Conservation (phyloP, 768 basidiomycete genomes). For the Suillus sp. region DNA sequence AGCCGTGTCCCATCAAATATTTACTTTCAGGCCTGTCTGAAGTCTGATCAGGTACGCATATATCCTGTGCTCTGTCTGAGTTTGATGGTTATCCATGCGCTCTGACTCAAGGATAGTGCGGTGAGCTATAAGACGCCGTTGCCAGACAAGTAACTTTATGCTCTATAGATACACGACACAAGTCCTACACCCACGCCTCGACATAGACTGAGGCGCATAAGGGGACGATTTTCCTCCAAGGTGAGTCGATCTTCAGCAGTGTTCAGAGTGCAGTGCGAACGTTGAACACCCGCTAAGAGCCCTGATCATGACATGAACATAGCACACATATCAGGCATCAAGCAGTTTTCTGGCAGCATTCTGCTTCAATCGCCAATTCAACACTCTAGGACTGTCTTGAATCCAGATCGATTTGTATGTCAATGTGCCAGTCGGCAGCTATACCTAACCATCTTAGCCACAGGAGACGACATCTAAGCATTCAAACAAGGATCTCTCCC, state of each 20-base stretch:
- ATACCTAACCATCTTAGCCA: background rate
- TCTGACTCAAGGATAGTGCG: background rate
- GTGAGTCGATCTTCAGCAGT: background rate
- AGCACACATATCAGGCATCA: constrained; percentile 8
- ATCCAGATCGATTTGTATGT: constrained; percentile 8
- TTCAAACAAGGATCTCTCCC: constrained; percentile 8
- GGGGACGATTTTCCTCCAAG: background rate
- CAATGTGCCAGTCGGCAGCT: constrained; percentile 11
- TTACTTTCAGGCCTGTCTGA: background rate
- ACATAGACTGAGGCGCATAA: background rate
- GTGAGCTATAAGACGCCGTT: background rate
- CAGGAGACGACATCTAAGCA: constrained; percentile 8
- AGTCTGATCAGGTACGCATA: background rate
- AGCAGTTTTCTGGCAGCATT: background rate
- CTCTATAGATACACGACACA: background rate
- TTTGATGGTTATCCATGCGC: background rate
- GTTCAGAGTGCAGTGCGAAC: background rate
- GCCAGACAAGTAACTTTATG: background rate
- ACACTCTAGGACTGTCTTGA: background rate
- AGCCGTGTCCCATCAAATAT: background rate
- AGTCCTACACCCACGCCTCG: background rate
- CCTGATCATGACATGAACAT: background rate
- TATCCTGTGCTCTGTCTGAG: background rate
- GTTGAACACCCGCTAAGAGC: background rate
- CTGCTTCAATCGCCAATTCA: constrained; percentile 1